Conservation (phyloP, 108 stramenopile species). For the Hondaea fermentalgiana region DNA sequence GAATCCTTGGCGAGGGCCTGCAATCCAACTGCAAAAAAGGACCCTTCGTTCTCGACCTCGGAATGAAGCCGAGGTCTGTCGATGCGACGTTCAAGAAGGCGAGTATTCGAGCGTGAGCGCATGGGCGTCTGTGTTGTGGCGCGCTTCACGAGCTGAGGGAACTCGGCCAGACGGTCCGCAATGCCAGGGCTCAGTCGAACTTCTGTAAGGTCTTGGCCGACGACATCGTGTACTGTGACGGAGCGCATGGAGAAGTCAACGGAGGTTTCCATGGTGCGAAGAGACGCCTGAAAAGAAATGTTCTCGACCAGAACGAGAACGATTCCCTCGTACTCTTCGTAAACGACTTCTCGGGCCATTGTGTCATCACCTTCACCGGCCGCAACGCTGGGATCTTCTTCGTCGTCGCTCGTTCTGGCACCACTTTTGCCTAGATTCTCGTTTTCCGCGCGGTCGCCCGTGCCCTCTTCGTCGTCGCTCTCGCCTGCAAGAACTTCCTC, state of each 20-base stretch:
- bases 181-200: background rate
- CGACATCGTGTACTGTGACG: background rate
- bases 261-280: slow-evolving; percentile 1
- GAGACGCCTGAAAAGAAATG: background rate
- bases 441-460: too few species aligned
- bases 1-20: background rate
- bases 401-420: too few species aligned
- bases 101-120: too few species aligned
- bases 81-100: background rate
- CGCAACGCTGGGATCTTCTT: background rate
- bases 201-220: background rate
- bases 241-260: background rate
- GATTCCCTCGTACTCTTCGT: background rate
- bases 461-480: background rate
- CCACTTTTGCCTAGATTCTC: too few species aligned
- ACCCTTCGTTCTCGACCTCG: background rate
- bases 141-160: background rate
- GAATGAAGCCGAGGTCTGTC: background rate
- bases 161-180: background rate
- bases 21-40: background rate
- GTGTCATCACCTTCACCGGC: background rate
- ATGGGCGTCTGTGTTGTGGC: background rate
- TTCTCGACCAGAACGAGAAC: background rate
- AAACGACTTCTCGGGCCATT: background rate
- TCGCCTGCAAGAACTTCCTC: background rate